Base-by-base conservation (phyloP, 352 stramenopile genomes). In the Pythium brachiatum region DNA sequence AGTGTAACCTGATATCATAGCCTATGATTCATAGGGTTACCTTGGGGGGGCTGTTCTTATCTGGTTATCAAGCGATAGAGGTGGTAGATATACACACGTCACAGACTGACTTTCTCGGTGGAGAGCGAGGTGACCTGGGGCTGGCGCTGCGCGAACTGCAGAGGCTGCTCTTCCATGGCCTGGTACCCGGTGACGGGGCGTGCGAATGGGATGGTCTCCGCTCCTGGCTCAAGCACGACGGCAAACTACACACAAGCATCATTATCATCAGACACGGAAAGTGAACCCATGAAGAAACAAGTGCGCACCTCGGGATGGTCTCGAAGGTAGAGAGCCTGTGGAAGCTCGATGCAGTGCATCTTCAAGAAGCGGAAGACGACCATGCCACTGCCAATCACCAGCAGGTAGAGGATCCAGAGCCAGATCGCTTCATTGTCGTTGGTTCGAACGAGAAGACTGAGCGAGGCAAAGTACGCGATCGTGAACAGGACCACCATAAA, bases 331-430 rank as follows among this genome's bases (percentile, higher is more conserved):
- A 91, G 60, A 23, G 89, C 81, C 72, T 91, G 81, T 0, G 83
- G 83, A 7, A 93, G 62, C 62, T 91, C 79, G 27, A 93, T 67
- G 23, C 80, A 74, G 31, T 91, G 79, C 73, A 93, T 67, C 64
- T 91, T 93, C 27, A 70, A 61, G 34, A 88, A 88, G 53, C 82
- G 80, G 43, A 89, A 72, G 23, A 91, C 71, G 7, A 93, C 79
- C 54, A 88, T 71, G 0, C 76, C 81, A 38, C 76, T 88, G 18
- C 74, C 77, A 20, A 87, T 73, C 20, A 69, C 77, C 1, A 90
- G 59, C 39, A 87, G 54, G 31, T 88, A 91, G 47, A 89, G 58
- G 23, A 86, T 66, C 70, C 80, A 83, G 7, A 78, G 72, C 50
- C 72, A 75, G 25, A 76, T 51, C 39, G 72, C 36, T 23, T 83